These are phyloP conservation scores for Neonectria sp. DNA, from an alignment of 2,329 filamentous ascomycete species.

Conservation along the genomic window DNA sequence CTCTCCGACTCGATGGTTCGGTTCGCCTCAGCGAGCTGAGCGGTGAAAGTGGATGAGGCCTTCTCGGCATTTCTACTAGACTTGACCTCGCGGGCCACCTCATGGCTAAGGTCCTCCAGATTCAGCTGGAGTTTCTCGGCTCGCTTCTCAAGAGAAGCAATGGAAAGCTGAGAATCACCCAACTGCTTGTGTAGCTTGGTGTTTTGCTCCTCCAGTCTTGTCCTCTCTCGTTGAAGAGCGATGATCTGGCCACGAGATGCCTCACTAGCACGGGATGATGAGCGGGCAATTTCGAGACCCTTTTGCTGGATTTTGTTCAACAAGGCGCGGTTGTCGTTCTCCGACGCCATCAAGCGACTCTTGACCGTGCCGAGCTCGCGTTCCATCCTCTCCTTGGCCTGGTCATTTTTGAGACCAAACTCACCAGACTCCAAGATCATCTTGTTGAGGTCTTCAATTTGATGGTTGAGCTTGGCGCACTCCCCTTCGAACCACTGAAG, in stretches of 20 bases:
- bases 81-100: conserved; percentile 91
- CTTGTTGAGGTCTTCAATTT: conserved; percentile 89
- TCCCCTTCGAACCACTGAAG: conserved; percentile 86
- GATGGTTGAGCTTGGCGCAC: conserved; percentile 79
- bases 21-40: conserved; percentile 91
- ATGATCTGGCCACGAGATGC: conserved; percentile 83
- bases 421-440: conserved; percentile 91
- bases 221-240: conserved; percentile 86
- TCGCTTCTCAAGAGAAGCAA: conserved; percentile 91
- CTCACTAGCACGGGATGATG: conserved; percentile 88
- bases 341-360: conserved; percentile 89
- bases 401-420: conserved; percentile 91
- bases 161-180: conserved; percentile 85
- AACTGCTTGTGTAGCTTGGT: conserved; percentile 86
- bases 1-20: conserved; percentile 91
- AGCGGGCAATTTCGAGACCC: conserved; percentile 94
- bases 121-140: conserved; percentile 92
- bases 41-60: conserved; percentile 81
- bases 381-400: conserved; percentile 93
- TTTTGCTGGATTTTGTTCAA: conserved; percentile 98
- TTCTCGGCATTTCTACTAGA: conserved; percentile 92
- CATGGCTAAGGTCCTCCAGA: conserved; percentile 93
- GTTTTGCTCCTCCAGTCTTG: conserved; percentile 86
- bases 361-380: conserved; percentile 93
- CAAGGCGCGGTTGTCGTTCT: conserved; percentile 96